Percentiles rank a stretch among this genome's conserved stretches.
Evolutionary conservation across 2,329 filamentous ascomycete species (phyloP).

Genomic region (Pseudocercospora musae): DNA sequence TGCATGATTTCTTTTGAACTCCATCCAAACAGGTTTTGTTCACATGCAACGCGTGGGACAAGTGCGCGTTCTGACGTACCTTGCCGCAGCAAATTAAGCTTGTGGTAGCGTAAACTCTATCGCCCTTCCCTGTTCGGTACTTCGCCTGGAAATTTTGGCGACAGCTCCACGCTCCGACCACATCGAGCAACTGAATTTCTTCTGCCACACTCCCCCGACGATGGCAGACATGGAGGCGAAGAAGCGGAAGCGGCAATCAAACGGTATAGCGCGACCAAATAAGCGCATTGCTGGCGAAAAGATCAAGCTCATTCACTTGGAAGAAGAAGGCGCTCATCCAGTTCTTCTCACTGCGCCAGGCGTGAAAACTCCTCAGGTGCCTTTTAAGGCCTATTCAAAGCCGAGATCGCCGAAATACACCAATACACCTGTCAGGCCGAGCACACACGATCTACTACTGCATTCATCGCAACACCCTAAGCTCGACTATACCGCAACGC

Average conservation of each 20-base stretch:
- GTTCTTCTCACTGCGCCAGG: slow-evolving; percentile 41
- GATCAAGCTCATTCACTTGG: slow-evolving; percentile 30
- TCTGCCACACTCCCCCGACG: neutral
- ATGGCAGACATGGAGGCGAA: slow-evolving; percentile 41
- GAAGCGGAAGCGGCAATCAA: slow-evolving; percentile 51
- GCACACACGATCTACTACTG: slow-evolving; percentile 52
- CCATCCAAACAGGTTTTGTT: slow-evolving; percentile 3
- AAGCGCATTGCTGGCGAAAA: slow-evolving; percentile 30
- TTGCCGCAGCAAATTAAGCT: neutral
- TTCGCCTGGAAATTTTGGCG: neutral
- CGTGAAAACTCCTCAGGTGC: slow-evolving; percentile 37
- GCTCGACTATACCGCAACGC: slow-evolving; percentile 55
- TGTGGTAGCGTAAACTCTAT: neutral
- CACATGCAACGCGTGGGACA: slow-evolving; percentile 4
- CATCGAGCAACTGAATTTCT: neutral
- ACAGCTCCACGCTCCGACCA: neutral
- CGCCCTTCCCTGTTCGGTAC: neutral
- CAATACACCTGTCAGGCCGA: slow-evolving; percentile 32
- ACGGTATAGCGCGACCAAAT: slow-evolving; percentile 43
- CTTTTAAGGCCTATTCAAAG: slow-evolving; percentile 51
- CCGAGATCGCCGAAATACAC: slow-evolving; percentile 16
- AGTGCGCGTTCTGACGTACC: slow-evolving; percentile 1
- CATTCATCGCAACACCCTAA: slow-evolving; percentile 60
- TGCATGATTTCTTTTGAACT: neutral
- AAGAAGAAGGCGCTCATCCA: slow-evolving; percentile 23